phyloP scores from a whole-genome alignment of 257 asterid genomes.

The Eustoma russellianum region DNA sequence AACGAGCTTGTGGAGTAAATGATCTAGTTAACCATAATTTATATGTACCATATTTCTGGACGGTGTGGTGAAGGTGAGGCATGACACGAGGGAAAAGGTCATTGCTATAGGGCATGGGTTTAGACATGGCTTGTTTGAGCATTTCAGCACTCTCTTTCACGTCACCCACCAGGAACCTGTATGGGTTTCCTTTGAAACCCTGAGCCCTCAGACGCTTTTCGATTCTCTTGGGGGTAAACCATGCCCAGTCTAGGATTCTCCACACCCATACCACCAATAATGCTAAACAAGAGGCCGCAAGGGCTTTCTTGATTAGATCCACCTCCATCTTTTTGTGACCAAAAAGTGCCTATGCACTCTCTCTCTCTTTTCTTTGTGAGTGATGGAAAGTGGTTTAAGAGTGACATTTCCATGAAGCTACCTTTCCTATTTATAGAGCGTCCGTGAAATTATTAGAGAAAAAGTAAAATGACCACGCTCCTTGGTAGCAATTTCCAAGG shows the following conservation, averaged over 20 bases:
- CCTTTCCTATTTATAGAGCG: too few species aligned
- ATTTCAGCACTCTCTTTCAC: constrained; percentile 7
- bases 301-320: background rate
- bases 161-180: constrained; percentile 13
- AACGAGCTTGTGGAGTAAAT: background rate
- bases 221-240: constrained; percentile 14
- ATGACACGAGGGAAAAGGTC: constrained; percentile 9
- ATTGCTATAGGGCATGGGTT: constrained; percentile 7
- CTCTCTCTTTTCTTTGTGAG: too few species aligned
- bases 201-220: constrained; percentile 16
- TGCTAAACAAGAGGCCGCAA: background rate
- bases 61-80: constrained; percentile 8
- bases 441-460: too few species aligned
- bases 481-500: too few species aligned
- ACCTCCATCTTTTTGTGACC: background rate
- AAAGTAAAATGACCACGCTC: too few species aligned
- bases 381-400: too few species aligned
- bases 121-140: constrained; percentile 15
- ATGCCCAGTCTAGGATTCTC: constrained; percentile 13
- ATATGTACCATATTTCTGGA: constrained; percentile 12
- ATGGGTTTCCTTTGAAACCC: constrained; percentile 16
- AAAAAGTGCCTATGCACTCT: too few species aligned
- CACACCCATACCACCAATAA: constrained; percentile 1
- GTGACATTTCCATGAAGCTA: too few species aligned
- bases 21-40: background rate